A percentile compares a stretch with the other conserved stretches of the same genome.
These are phyloP conservation scores for Pseudocercospora cruenta DNA, from an alignment of 2,329 filamentous ascomycete genomes.

Conservation along the genomic window DNA sequence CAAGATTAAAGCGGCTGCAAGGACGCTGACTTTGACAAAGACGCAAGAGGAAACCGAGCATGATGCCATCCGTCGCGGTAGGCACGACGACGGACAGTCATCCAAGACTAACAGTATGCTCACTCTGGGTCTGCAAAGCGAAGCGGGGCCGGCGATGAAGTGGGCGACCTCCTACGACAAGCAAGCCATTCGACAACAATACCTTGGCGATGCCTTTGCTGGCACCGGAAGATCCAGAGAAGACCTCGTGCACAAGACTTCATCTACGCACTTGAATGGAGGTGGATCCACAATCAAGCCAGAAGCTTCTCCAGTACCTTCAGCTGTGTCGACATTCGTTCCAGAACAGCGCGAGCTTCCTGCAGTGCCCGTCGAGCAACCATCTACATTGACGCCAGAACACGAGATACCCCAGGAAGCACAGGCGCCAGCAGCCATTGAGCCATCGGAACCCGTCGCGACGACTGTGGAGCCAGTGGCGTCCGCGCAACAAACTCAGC, in stretches of 20 bases:
- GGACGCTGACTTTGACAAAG: constrained; percentile 72
- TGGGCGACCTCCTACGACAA: constrained; percentile 97
- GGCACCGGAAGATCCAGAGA: constrained; percentile 51
- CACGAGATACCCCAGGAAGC: constrained; percentile 22
- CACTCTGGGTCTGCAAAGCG: constrained; percentile 83
- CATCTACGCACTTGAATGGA: constrained; percentile 34
- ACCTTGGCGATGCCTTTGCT: constrained; percentile 72
- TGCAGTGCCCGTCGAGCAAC: constrained; percentile 8
- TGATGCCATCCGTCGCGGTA: constrained; percentile 56
- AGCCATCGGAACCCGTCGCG: constrained; percentile 7
- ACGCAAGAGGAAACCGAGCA: constrained; percentile 49
- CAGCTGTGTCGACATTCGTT: constrained; percentile 11
- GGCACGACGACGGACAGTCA: constrained; percentile 56
- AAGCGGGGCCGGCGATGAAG: constrained; percentile 91
- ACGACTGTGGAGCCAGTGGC: constrained; percentile 11
- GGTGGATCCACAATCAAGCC: constrained; percentile 10
- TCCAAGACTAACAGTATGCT: constrained; percentile 86
- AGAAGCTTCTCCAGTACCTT: constrained; percentile 13
- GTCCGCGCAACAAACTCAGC: constrained; percentile 7
- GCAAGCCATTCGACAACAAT: constrained; percentile 80
- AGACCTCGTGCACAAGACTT: constrained; percentile 31
- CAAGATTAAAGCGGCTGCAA: constrained; percentile 87
- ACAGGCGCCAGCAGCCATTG: constrained; percentile 10
- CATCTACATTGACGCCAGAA: constrained; percentile 18
- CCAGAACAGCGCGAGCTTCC: constrained; percentile 7